Evolutionary conservation across 2,329 filamentous ascomycete species (phyloP), one percentile per base, ranked within the genome.

Genomic region (Hymenoscyphus occultus): DNA sequence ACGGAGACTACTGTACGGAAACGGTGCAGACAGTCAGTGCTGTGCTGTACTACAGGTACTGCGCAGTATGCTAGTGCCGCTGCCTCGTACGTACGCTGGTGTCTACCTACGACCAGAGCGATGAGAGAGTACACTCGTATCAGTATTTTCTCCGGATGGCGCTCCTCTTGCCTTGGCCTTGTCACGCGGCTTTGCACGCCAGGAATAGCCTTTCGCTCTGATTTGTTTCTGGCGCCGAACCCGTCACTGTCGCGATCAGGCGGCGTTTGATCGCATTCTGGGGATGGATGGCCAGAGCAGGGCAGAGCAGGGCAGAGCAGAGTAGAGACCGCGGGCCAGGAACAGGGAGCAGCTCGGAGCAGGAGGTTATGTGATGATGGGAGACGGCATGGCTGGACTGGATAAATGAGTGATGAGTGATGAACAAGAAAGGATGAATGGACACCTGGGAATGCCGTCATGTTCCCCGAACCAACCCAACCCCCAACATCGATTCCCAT

Each of bases 121-220:
- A 28, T 28, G 28, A 28, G 28, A 28, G 28, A 28, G 28, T 28
- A 28, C 22, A 28, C 28, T 28, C 28, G 28, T 28, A 28, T 28
- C 28, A 28, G 28, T 22, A 13, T 28, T 54, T 54, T 54, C 48
- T 54, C 48, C 48, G 48, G 19, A 54, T 54, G 48, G 48, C 51
- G 45, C 35, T 35, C 35, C 35, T 28, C 28, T 28, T 28, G 28
- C 28, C 28, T 28, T 54, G 62, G 67, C 59, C 28, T 59, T 59
- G 57, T 69, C 67, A 70, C 67, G 68, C 64, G 67, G 64, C 39
- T 63, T 56, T 54, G 16, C 28, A 22, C 12, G 57, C 57, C 57
- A 59, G 57, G 57, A 59, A 59, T 59, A 59, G 57, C 57, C 19
- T 42, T 16, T 19, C 42, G 39, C 40, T 54, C 59, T 61, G 61